Evolutionary conservation across 2,329 filamentous ascomycete species (phyloP).

Genomic region (Beauveria sp.): DNA sequence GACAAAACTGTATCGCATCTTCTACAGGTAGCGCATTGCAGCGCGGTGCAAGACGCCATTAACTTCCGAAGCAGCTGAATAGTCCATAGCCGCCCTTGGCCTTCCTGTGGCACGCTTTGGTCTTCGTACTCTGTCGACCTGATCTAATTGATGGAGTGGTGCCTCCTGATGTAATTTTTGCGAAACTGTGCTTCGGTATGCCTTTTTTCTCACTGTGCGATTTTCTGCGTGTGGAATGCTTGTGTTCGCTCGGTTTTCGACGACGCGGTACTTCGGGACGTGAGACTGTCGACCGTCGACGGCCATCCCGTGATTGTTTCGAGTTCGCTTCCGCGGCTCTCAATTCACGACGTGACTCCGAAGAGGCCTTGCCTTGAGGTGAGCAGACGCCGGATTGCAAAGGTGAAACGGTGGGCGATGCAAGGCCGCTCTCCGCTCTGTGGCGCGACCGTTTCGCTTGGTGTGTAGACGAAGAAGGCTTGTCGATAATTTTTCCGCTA

Average conservation of each 20-base stretch:
- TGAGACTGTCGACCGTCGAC: not conserved
- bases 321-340: not conserved
- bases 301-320: not conserved
- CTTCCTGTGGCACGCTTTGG: not conserved
- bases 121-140: not conserved
- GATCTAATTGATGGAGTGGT: not conserved
- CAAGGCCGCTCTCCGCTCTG: not conserved
- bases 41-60: not conserved
- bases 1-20: not conserved
- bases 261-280: not conserved
- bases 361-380: not conserved
- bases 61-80: slow-evolving; percentile 4
- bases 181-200: not conserved
- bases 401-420: not conserved
- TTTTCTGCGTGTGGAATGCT: not conserved
- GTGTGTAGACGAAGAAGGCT: not conserved
- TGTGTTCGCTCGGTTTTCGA: not conserved
- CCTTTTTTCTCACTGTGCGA: not conserved
- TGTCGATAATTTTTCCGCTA: not conserved
- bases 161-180: not conserved
- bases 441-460: not conserved
- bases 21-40: not conserved
- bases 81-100: not conserved
- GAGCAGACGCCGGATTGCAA: not conserved
- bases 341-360: not conserved